A percentile compares a stretch with the other conserved stretches of the same genome.
Evolutionary conservation across 2,329 filamentous ascomycete species (phyloP).

Genomic region (Albifimbria verrucaria): DNA sequence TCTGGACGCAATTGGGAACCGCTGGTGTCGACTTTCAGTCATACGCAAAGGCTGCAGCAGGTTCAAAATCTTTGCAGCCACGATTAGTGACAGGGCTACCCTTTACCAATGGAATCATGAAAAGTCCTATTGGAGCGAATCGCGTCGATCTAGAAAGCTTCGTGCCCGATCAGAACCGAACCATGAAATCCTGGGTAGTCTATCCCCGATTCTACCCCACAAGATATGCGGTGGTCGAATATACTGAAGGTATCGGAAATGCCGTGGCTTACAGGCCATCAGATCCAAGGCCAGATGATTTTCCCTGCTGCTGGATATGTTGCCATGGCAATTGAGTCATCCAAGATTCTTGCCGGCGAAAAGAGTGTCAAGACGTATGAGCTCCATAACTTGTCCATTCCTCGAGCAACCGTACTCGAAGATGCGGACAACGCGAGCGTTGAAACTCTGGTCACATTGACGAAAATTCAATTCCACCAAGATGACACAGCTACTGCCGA

Average conservation of each 20-base stretch:
- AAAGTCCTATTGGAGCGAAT: conserved; percentile 30
- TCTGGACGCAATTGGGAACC: conserved; percentile 12
- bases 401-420: conserved; percentile 10
- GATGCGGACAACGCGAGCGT: conserved; percentile 8
- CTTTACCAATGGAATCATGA: conserved; percentile 35
- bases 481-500: conserved; percentile 5
- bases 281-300: conserved; percentile 26
- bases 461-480: conserved; percentile 4
- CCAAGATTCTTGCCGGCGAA: conserved; percentile 6
- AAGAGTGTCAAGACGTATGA: neutral
- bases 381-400: conserved; percentile 10
- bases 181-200: conserved; percentile 35
- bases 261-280: conserved; percentile 38
- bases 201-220: conserved; percentile 2
- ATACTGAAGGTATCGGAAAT: conserved; percentile 19
- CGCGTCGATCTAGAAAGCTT: conserved; percentile 18
- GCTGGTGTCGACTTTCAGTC: conserved; percentile 2
- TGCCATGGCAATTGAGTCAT: conserved; percentile 31
- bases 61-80: neutral
- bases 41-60: neutral
- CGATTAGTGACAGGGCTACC: conserved; percentile 26
- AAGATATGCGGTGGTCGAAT: conserved; percentile 21
- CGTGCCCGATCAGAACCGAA: conserved; percentile 21
- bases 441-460: conserved; percentile 10
- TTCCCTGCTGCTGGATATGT: conserved; percentile 37